phyloP scores from a whole-genome alignment of 257 asterid genomes.

The Marsdenia floribunda region DNA sequence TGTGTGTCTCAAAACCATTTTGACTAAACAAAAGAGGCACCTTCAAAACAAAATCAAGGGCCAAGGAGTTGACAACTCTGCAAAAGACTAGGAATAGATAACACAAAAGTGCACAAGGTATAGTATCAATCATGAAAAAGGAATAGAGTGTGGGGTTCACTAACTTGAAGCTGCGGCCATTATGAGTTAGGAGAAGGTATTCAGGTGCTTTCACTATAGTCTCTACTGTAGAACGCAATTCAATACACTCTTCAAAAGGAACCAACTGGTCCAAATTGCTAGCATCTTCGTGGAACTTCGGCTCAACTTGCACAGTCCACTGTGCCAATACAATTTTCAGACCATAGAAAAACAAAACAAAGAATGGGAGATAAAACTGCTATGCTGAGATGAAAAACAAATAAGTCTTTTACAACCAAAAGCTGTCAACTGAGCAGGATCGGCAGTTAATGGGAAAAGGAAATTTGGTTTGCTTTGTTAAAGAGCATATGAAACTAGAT shows the following conservation, averaged over 20 bases:
- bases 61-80: not conserved
- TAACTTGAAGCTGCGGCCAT: conserved; percentile 94
- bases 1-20: not conserved
- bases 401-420: not conserved
- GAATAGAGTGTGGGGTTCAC: conserved; percentile 32
- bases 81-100: not conserved
- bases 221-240: conserved; percentile 65
- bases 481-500: not conserved
- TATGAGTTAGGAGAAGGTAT: conserved; percentile 83
- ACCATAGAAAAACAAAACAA: conserved; percentile 12
- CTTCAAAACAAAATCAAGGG: conserved; percentile 1
- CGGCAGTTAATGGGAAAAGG: not conserved
- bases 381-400: not conserved
- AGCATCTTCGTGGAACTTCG: conserved; percentile 91
- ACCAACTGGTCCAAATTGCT: conserved; percentile 88
- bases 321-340: conserved; percentile 33
- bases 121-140: conserved; percentile 5
- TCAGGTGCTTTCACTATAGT: conserved; percentile 84
- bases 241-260: conserved; percentile 85
- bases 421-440: not conserved
- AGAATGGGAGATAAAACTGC: not conserved
- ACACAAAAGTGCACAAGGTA: not conserved
- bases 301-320: conserved; percentile 93
- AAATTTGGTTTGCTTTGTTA: not conserved
- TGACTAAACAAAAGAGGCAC: not conserved